Evolutionary conservation across 176 grass and related monocot species (phyloP), one percentile per base, ranked within the genome.

Genomic region (Miscanthus lutarioriparius): DNA sequence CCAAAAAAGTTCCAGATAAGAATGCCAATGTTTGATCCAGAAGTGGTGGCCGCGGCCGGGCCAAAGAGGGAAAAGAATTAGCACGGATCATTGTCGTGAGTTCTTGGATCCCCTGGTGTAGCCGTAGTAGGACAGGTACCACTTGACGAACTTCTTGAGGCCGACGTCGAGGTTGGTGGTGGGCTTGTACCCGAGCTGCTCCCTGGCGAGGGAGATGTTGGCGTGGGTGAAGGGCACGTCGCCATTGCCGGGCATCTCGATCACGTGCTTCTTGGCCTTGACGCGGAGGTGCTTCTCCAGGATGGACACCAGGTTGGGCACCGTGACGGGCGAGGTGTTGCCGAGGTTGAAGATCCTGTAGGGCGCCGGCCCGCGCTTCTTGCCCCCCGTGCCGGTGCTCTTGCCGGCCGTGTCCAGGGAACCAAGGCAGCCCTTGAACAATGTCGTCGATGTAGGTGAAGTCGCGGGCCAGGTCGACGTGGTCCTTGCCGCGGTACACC

Each of bases 381-480:
- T 94, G 17, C 95, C 95, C 2, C 92, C 88, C 2, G 91, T 89
- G 22, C 95, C 95, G 0, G 92, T 92, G 88, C 95, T 97, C 90
- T 74, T 87, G 28, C 87, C 82, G 0, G 94, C 83, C 15, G 92
- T 97, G 83, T 97, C 94, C 10, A 97, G 87, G 1, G 95, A 84
- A 4, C 78, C 86, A 14, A 97, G 64, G 87, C 95, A 97, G 17
- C 95, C 95, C 72, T 88, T 90, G 66, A 97, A 97, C 95, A 53
- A 97, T 89, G 86, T 97, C 95, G 70, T 97, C 95, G 91, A 97
- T 91, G 94, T 97, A 97, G 25, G 94, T 97, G 85, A 97, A 97
- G 83, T 97, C 94, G 11, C 94, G 88, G 0, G 90, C 92, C 7
- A 94, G 86, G 80, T 97, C 95, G 40, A 85, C 84, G 62, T 78